A percentile compares a stretch with the other conserved stretches of the same genome.
phyloP scores from a whole-genome alignment of 345 rosid genomes.

The Clausena lansium region DNA sequence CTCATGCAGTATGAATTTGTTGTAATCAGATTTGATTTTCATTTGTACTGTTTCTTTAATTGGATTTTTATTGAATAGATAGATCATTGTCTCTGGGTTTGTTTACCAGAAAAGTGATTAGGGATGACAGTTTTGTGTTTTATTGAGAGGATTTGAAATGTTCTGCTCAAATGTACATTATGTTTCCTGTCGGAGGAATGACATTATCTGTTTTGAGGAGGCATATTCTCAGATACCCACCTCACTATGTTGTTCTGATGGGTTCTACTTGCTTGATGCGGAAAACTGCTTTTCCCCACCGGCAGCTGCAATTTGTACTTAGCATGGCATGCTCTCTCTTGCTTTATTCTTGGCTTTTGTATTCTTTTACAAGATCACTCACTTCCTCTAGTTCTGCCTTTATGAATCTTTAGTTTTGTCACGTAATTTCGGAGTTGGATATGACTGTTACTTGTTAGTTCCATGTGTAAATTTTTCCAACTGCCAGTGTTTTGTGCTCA shows the following conservation, averaged over 20 bases:
- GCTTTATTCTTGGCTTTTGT: background rate
- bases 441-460: background rate
- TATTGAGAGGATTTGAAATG: background rate
- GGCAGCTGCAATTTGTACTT: background rate
- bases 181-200: background rate
- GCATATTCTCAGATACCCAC: background rate
- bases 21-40: background rate
- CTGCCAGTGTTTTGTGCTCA: no score
- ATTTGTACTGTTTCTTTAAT: background rate
- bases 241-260: background rate
- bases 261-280: background rate
- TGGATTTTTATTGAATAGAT: constrained; percentile 9
- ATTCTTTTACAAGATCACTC: background rate
- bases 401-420: background rate
- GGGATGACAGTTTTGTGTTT: background rate
- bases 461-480: background rate
- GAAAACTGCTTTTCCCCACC: background rate
- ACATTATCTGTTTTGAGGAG: background rate
- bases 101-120: background rate
- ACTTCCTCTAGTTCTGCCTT: background rate
- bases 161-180: background rate
- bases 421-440: background rate
- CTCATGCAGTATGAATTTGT: background rate
- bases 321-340: background rate
- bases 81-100: background rate